Evolutionary conservation across 805 yeast genomes (phyloP).

Genomic region (Kodamaea sagamina): DNA sequence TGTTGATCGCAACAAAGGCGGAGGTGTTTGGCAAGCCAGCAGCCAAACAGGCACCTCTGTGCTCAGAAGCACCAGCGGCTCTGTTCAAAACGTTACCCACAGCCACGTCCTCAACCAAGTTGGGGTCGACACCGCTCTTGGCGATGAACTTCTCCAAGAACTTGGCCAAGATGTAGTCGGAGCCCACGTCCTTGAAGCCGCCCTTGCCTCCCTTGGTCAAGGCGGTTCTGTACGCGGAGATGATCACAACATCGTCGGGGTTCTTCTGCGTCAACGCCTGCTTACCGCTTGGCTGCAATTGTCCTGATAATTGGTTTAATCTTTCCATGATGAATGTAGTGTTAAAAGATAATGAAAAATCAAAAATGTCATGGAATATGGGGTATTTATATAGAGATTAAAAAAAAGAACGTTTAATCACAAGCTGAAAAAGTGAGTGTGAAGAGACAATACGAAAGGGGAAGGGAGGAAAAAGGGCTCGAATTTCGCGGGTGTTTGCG

Average conservation of each 20-base stretch:
- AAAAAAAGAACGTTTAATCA: constrained; percentile 10
- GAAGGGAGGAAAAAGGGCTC: neutral
- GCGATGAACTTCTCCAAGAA: constrained; percentile 64
- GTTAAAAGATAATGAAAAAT: neutral
- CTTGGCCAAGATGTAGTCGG: constrained; percentile 74
- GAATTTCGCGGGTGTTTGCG: no score
- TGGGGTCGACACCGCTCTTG: constrained; percentile 49
- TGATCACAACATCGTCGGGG: constrained; percentile 89
- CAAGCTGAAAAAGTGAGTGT: constrained; percentile 6
- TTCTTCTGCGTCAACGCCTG: constrained; percentile 53
- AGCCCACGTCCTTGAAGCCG: constrained; percentile 73
- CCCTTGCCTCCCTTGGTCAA: constrained; percentile 88
- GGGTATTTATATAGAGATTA: constrained; percentile 10
- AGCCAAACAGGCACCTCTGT: constrained; percentile 86
- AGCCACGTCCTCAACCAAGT: constrained; percentile 75
- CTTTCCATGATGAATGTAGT: constrained; percentile 37
- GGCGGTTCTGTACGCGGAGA: constrained; percentile 89
- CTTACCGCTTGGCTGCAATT: constrained; percentile 42
- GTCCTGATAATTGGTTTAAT: constrained; percentile 48
- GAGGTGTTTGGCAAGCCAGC: constrained; percentile 85
- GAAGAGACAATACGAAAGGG: neutral
- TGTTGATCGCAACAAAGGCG: constrained; percentile 81
- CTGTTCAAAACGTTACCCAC: constrained; percentile 90
- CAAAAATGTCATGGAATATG: constrained; percentile 9
- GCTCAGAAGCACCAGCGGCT: constrained; percentile 95